These are phyloP conservation scores for Amanita subjunquillea DNA, from an alignment of 768 basidiomycete genomes.

Conservation along the genomic window DNA sequence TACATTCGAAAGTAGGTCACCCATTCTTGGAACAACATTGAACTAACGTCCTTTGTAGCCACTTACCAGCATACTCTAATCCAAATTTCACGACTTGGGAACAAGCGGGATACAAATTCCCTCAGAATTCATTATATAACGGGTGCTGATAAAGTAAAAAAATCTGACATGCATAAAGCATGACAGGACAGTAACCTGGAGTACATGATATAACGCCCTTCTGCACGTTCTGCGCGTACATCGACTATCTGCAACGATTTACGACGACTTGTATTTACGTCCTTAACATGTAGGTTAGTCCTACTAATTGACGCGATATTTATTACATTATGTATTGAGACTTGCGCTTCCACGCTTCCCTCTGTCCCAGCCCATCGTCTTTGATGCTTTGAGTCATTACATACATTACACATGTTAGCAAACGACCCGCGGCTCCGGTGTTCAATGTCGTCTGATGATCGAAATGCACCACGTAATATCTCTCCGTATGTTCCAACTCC, in stretches of 20 bases:
- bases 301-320: not conserved
- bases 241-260: conserved; percentile 5
- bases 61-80: conserved; percentile 53
- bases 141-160: conserved; percentile 23
- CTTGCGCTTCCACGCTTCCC: not conserved
- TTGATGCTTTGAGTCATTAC: not conserved
- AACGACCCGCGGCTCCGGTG: not conserved
- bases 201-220: not conserved
- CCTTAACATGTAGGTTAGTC: not conserved
- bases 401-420: not conserved
- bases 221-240: not conserved
- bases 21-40: not conserved
- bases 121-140: conserved; percentile 46
- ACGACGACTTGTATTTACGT: conserved; percentile 3
- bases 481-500: not conserved
- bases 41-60: conserved; percentile 16
- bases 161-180: not conserved
- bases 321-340: not conserved
- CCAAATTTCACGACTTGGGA: conserved; percentile 84
- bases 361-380: not conserved
- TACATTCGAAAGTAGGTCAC: conserved; percentile 55
- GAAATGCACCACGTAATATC: not conserved
- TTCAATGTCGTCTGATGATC: conserved; percentile 1
- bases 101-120: conserved; percentile 65
- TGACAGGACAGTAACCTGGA: not conserved